Base-by-base conservation (phyloP, 2,329 filamentous ascomycete species). In the Cercospora berteroae region DNA sequence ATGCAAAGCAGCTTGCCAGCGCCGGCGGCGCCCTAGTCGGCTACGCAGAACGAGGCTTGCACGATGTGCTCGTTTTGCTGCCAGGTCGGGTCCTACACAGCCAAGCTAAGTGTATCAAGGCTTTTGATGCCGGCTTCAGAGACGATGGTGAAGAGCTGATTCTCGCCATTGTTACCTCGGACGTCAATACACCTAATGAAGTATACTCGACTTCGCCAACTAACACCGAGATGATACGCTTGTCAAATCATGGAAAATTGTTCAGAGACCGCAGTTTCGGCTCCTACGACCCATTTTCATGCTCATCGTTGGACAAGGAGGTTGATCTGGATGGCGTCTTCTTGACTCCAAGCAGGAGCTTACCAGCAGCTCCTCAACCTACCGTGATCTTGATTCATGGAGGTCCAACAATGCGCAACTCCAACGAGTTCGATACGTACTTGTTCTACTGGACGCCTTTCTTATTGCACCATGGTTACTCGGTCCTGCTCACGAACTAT, bases 401-500 rank as follows among this genome's bases (percentile, higher is more conserved):
- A 52, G 79, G 79, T 1, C 79, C 80, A 1, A 75, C 77, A 61
- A 55, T 39, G 39, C 72, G 77, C 33, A 64, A 70, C n/a, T 75
- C 74, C 36, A 42, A 76, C 39, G 16, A 16, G 5, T 81, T 81
- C 64, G 73, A 79, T 44, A 56, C 71, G 3, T 60, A 67, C n/a
- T 69, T 73, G 31, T 72, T 71, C 42, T 72, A 72, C 50, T 79
- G 75, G 74, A 68, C 74, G 0, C 75, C 78, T 1, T 74, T 74
- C 16, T 69, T 81, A 9, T 73, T 81, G 3, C 65, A 74, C 5
- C 72, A 74, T 8, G 80, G 80, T n/a, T 81, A 80, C 48, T 77
- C 74, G 0, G 61, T 82, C n/a, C 72, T 82, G 4, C 70, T 76
- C 2, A 74, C 77, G 0, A 79, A 82, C 63, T 82, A 82, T 58